Evolutionary conservation across 1,139 yeast genomes (phyloP).

Genomic region (Entelexis sorbosivorans): DNA sequence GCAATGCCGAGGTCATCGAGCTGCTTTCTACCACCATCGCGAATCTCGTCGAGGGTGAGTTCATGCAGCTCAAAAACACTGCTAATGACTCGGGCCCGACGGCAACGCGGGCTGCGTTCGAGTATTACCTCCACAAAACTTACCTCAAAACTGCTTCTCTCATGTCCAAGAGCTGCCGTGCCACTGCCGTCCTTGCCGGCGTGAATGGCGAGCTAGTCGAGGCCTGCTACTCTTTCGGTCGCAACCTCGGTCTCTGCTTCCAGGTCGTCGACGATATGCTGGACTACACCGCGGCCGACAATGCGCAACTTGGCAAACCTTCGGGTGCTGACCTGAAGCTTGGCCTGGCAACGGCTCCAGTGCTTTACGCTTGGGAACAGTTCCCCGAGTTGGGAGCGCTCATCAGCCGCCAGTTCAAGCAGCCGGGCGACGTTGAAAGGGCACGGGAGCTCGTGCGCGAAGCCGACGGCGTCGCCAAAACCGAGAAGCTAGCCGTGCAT

Average conservation of each 20-base stretch:
- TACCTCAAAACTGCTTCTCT: conserved; percentile 89
- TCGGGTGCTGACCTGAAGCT: conserved; percentile 88
- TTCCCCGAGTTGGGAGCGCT: conserved; percentile 74
- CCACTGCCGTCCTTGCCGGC: conserved; percentile 88
- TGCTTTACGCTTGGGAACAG: conserved; percentile 84
- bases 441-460: conserved; percentile 65
- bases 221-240: conserved; percentile 79
- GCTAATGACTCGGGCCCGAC: conserved; percentile 46
- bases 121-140: conserved; percentile 88
- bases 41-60: conserved; percentile 93
- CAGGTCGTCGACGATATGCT: conserved; percentile 94
- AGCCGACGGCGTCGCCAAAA: conserved; percentile 65
- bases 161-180: conserved; percentile 89
- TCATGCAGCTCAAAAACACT: conserved; percentile 93
- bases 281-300: conserved; percentile 82
- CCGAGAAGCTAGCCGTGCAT: conserved; percentile 62
- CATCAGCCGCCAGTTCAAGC: conserved; percentile 69
- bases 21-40: conserved; percentile 92
- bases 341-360: conserved; percentile 96
- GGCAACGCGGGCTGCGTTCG: conserved; percentile 79
- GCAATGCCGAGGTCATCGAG: conserved; percentile 96
- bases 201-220: conserved; percentile 65
- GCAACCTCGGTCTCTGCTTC: conserved; percentile 88
- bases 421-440: conserved; percentile 70
- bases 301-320: conserved; percentile 79